Percentiles rank a stretch among this genome's conserved stretches.
Evolutionary conservation across 129 eudicot genomes (phyloP).

Genomic region (Lactuca saligna): DNA sequence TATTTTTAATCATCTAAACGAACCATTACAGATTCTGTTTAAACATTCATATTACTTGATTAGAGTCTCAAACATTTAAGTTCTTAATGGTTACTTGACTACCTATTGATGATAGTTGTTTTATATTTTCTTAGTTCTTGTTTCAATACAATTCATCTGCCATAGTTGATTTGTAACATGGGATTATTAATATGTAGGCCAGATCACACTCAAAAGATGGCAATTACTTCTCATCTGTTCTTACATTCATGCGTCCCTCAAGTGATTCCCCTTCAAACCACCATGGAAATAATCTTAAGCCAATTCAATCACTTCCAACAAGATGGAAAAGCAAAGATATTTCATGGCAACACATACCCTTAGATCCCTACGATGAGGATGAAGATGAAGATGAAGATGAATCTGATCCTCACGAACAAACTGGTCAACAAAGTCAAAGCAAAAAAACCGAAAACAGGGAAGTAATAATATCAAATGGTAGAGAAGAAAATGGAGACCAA

Average conservation of each 20-base stretch:
- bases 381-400: slow-evolving; percentile 28
- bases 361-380: slow-evolving; percentile 39
- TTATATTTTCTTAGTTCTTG: neutral
- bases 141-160: neutral
- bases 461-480: slow-evolving; percentile 9
- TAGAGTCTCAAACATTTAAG: too few relatives aligned
- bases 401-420: slow-evolving; percentile 18
- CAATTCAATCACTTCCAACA: slow-evolving; percentile 50
- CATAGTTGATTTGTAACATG: slow-evolving; percentile 33
- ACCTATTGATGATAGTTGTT: neutral
- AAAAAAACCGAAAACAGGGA: slow-evolving; percentile 21
- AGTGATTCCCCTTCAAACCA: slow-evolving; percentile 35
- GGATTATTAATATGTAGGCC: slow-evolving; percentile 55
- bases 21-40: too few relatives aligned
- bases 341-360: slow-evolving; percentile 42
- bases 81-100: too few relatives aligned
- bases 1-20: too few relatives aligned
- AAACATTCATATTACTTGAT: too few relatives aligned
- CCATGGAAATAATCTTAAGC: slow-evolving; percentile 34
- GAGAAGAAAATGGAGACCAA: slow-evolving; percentile 43
- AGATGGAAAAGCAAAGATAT: slow-evolving; percentile 53
- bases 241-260: slow-evolving; percentile 57
- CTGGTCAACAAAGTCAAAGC: slow-evolving; percentile 13
- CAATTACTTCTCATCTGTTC: slow-evolving; percentile 49
- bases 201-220: slow-evolving; percentile 51